These are phyloP conservation scores for Phaeophleospora eucalypticola DNA, from an alignment of 2,329 filamentous ascomycete species.

Conservation along the genomic window DNA sequence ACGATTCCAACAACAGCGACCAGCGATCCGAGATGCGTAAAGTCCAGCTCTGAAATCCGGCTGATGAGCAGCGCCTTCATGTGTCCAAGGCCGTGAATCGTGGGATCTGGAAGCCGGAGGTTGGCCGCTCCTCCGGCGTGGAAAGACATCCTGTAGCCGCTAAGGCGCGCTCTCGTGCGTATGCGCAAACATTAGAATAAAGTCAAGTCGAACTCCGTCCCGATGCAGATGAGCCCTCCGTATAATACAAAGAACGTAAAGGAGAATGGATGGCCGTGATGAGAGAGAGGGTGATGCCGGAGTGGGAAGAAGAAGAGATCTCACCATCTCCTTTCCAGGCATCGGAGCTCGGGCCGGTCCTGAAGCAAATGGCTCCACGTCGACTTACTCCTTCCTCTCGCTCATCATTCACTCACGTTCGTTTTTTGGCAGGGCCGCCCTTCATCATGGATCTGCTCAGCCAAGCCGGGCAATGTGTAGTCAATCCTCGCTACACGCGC, in stretches of 20 bases:
- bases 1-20: constrained; percentile 20
- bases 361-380: neutral
- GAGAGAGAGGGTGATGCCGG: neutral
- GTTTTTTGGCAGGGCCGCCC: too few species aligned
- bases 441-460: constrained; percentile 1
- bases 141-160: constrained; percentile 11
- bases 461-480: constrained; percentile 23
- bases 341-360: neutral
- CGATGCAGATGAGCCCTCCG: neutral
- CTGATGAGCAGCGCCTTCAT: constrained; percentile 14
- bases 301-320: neutral
- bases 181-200: neutral
- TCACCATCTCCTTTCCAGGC: neutral
- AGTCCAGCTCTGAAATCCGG: constrained; percentile 19
- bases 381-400: too few species aligned
- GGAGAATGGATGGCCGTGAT: neutral
- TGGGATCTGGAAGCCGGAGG: constrained; percentile 7
- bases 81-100: constrained; percentile 11
- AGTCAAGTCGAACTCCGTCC: neutral
- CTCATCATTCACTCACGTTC: too few species aligned
- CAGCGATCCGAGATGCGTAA: constrained; percentile 24
- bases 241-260: neutral
- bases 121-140: constrained; percentile 19
- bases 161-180: neutral
- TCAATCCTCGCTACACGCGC: constrained; percentile 54